These are phyloP conservation scores for Asclepias syriaca DNA, from an alignment of 257 asterid genomes.

Conservation along the genomic window DNA sequence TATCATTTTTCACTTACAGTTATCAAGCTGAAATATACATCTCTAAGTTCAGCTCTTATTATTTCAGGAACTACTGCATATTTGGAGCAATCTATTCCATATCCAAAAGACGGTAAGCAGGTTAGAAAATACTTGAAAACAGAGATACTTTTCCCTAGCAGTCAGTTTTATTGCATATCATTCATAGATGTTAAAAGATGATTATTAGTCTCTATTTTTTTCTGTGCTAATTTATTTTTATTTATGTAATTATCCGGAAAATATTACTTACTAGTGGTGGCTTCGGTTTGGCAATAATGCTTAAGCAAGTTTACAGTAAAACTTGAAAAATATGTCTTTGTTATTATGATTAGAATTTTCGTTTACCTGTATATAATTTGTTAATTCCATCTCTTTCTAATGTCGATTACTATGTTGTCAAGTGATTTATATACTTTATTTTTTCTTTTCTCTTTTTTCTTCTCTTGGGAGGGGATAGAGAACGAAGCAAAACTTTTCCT, in stretches of 20 bases:
- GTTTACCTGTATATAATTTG: neutral
- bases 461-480: neutral
- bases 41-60: constrained; percentile 13
- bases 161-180: neutral
- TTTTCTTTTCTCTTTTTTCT: too few species aligned
- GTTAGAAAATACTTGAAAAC: constrained; percentile 33
- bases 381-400: neutral
- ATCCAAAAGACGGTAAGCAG: constrained; percentile 93
- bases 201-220: neutral
- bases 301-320: neutral
- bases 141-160: constrained; percentile 10
- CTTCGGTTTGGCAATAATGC: neutral
- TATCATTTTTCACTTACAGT: neutral
- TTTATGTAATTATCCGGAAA: neutral
- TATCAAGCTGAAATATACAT: constrained; percentile 17
- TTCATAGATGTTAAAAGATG: neutral
- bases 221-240: neutral
- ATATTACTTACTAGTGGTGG: neutral
- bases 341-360: neutral
- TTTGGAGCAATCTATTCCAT: constrained; percentile 79
- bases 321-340: neutral
- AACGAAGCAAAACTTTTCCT: neutral
- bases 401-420: neutral
- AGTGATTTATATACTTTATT: neutral
- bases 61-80: constrained; percentile 79